Evolutionary conservation across 768 basidiomycete genomes (phyloP).

Genomic region (Strobilomyces echinocephalus): DNA sequence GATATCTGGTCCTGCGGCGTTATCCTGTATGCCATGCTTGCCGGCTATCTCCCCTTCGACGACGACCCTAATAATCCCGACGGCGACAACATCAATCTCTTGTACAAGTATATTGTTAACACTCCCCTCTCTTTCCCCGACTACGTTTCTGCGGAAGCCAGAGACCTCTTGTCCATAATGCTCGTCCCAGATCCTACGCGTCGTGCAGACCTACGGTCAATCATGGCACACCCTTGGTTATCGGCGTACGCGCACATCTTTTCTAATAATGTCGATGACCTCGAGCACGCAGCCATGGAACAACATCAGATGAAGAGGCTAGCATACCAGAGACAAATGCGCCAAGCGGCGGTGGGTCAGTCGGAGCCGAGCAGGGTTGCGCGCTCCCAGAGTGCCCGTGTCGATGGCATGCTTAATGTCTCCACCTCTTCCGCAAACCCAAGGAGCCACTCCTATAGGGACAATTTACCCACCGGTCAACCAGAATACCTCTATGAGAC

Average conservation of each 20-base stretch:
- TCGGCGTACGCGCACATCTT: constrained; percentile 47
- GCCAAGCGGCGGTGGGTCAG: constrained; percentile 40
- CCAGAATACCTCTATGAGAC: constrained; percentile 77
- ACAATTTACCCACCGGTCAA: constrained; percentile 42
- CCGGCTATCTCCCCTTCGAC: constrained; percentile 97
- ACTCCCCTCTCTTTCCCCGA: constrained; percentile 97
- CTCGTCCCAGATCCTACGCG: constrained; percentile 86
- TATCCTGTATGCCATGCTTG: constrained; percentile 95
- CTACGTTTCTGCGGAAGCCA: constrained; percentile 79
- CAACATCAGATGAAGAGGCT: constrained; percentile 80
- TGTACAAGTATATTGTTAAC: constrained; percentile 98
- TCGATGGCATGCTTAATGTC: constrained; percentile 39
- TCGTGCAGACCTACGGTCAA: constrained; percentile 67
- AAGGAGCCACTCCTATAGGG: constrained; percentile 44
- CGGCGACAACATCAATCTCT: constrained; percentile 97
- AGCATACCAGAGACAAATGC: constrained; percentile 79
- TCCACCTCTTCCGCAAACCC: constrained; percentile 29
- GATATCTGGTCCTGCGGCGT: constrained; percentile 98
- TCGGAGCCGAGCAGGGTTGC: constrained; percentile 31
- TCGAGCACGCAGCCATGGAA: constrained; percentile 77
- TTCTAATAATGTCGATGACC: constrained; percentile 65
- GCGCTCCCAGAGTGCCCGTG: constrained; percentile 53
- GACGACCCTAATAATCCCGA: constrained; percentile 98
- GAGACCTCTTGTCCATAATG: constrained; percentile 85
- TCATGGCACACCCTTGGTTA: constrained; percentile 92